Evolutionary conservation across 768 basidiomycete genomes (phyloP).

Genomic region (Asterophora lycoperdoides): DNA sequence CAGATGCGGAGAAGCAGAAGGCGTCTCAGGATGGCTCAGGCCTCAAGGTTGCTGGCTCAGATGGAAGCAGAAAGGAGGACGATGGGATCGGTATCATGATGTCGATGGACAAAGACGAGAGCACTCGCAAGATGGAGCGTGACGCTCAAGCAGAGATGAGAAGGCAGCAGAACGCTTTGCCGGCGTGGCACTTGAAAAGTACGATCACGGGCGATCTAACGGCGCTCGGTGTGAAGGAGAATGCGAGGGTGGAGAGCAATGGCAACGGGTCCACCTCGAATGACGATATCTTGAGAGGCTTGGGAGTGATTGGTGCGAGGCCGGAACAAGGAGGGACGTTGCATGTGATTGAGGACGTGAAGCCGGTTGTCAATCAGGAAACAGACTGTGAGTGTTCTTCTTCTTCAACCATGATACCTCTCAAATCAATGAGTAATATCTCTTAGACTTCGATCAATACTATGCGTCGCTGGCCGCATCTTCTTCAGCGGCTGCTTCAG

Average conservation of each 20-base stretch:
- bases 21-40: conserved; percentile 47
- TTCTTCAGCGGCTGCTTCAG: conserved; percentile 47
- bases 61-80: conserved; percentile 54
- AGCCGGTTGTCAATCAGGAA: conserved; percentile 44
- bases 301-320: conserved; percentile 51
- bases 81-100: conserved; percentile 85
- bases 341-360: conserved; percentile 21
- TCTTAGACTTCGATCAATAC: conserved; percentile 73
- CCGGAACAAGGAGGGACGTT: conserved; percentile 22
- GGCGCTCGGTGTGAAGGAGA: conserved; percentile 76
- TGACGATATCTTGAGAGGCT: conserved; percentile 68
- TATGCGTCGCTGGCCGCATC: conserved; percentile 74
- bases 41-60: conserved; percentile 72
- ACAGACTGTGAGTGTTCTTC: conserved; percentile 54
- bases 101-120: conserved; percentile 85
- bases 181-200: conserved; percentile 93
- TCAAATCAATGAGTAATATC: neutral
- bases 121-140: conserved; percentile 63
- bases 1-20: conserved; percentile 59
- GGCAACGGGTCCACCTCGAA: conserved; percentile 40
- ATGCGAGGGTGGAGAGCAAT: conserved; percentile 43
- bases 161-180: conserved; percentile 85
- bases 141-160: conserved; percentile 82
- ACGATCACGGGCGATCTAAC: conserved; percentile 93
- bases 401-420: neutral